A percentile compares a stretch with the other conserved stretches of the same genome.
phyloP scores from a whole-genome alignment of 164 flowering plant genomes.

The Dillenia suffruticosa region DNA sequence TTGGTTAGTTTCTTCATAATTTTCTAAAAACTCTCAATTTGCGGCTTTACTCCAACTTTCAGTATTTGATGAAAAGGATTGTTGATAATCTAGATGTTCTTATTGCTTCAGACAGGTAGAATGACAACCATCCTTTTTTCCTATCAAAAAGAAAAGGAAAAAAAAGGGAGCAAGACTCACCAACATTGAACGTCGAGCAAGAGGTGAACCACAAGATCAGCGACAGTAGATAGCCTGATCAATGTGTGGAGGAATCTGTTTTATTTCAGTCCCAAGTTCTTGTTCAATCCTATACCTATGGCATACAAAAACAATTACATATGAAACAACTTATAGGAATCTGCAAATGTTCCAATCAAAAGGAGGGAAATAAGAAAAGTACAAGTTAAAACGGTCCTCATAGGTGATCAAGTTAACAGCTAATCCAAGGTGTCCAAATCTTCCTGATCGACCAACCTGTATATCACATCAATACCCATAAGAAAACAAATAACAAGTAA shows the following conservation, averaged over 20 bases:
- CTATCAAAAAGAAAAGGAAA: no score
- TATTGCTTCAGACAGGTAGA: no score
- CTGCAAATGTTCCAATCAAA: not conserved
- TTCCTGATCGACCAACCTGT: conserved; percentile 98
- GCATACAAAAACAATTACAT: not conserved
- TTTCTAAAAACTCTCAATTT: no score
- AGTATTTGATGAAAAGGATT: no score
- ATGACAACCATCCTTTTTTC: no score
- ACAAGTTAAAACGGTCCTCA: conserved; percentile 98
- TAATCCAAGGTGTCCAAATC: conserved; percentile 98
- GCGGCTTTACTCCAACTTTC: no score
- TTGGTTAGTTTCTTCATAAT: no score
- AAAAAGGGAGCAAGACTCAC: conserved; percentile 10
- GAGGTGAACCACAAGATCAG: conserved; percentile 28
- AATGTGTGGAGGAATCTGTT: conserved; percentile 97
- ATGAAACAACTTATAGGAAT: not conserved
- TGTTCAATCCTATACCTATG: conserved; percentile 97
- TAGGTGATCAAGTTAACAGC: conserved; percentile 96
- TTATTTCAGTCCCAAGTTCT: conserved; percentile 99
- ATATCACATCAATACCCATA: not conserved
- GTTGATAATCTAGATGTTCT: no score
- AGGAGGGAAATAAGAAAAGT: conserved; percentile 16
- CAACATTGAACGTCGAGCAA: conserved; percentile 20
- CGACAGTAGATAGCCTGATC: conserved; percentile 91
- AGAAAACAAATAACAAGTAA: not conserved